Conservation (phyloP, 257 asterid species). For the Capsicum chinense region DNA sequence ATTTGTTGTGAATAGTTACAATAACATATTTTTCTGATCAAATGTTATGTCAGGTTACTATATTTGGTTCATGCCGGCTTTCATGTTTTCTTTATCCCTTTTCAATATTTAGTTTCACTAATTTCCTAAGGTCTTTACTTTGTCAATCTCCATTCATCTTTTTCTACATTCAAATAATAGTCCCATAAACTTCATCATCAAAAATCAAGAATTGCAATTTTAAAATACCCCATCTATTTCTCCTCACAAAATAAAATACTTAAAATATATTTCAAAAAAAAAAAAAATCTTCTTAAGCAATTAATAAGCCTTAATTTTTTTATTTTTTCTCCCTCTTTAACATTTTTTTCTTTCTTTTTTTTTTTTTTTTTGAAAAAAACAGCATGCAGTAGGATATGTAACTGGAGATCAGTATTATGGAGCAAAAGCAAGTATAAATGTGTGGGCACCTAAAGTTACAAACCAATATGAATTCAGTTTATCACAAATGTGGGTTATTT, state of each 20-base stretch:
- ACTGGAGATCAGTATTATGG: slow-evolving; percentile 80
- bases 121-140: background rate
- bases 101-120: slow-evolving; percentile 28
- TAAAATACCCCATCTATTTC: background rate
- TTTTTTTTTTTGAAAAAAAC: background rate
- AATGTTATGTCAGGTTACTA: slow-evolving; percentile 32
- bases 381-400: slow-evolving; percentile 97
- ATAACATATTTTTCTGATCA: background rate
- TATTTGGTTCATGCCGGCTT: slow-evolving; percentile 32
- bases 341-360: background rate
- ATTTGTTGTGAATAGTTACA: background rate
- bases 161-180: slow-evolving; percentile 23
- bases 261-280: background rate
- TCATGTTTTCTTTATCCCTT: slow-evolving; percentile 16
- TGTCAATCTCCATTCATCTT: slow-evolving; percentile 4
- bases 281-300: background rate
- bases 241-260: background rate
- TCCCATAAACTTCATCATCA: slow-evolving; percentile 15
- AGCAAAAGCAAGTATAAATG: slow-evolving; percentile 89
- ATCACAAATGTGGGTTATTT: slow-evolving; percentile 88
- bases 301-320: background rate
- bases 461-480: slow-evolving; percentile 80
- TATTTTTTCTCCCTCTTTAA: background rate
- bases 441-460: slow-evolving; percentile 78
- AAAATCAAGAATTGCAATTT: slow-evolving; percentile 6